Conservation (phyloP, 192 early-diverging fungal species). For the Phlyctochytrium bullatum region DNA sequence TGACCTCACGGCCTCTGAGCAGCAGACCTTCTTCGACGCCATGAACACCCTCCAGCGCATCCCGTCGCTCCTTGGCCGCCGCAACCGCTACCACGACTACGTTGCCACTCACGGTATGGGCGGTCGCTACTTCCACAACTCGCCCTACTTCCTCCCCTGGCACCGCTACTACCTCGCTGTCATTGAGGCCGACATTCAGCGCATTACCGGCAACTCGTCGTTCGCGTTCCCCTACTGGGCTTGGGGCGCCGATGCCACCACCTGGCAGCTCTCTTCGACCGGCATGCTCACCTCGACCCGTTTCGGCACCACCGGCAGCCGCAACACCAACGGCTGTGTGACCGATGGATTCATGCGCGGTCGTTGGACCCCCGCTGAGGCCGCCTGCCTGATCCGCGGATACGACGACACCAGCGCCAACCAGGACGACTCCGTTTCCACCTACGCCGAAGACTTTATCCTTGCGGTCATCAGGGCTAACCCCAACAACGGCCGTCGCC, state of each 20-base stretch:
- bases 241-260: slow-evolving; percentile 39
- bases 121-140: neutral
- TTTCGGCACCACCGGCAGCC: slow-evolving; percentile 12
- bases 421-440: neutral
- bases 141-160: slow-evolving; percentile 38
- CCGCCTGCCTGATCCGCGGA: slow-evolving; percentile 1
- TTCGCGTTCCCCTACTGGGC: slow-evolving; percentile 64
- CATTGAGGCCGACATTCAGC: slow-evolving; percentile 22
- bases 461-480: slow-evolving; percentile 2
- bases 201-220: slow-evolving; percentile 17
- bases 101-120: slow-evolving; percentile 16
- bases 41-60: slow-evolving; percentile 9
- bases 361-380: slow-evolving; percentile 9
- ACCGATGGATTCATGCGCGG: slow-evolving; percentile 10
- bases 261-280: slow-evolving; percentile 1
- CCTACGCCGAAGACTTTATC: neutral
- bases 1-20: slow-evolving; percentile 16
- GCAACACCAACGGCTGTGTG: slow-evolving; percentile 7
- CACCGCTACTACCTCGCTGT: slow-evolving; percentile 28
- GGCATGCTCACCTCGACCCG: slow-evolving; percentile 9
- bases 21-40: slow-evolving; percentile 20
- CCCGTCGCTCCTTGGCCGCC: slow-evolving; percentile 14
- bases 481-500: neutral
- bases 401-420: neutral
- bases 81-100: slow-evolving; percentile 20